A percentile compares a stretch with the other conserved stretches of the same genome.
These are phyloP conservation scores for Daedalea quercina DNA, from an alignment of 768 basidiomycete genomes.

Conservation along the genomic window DNA sequence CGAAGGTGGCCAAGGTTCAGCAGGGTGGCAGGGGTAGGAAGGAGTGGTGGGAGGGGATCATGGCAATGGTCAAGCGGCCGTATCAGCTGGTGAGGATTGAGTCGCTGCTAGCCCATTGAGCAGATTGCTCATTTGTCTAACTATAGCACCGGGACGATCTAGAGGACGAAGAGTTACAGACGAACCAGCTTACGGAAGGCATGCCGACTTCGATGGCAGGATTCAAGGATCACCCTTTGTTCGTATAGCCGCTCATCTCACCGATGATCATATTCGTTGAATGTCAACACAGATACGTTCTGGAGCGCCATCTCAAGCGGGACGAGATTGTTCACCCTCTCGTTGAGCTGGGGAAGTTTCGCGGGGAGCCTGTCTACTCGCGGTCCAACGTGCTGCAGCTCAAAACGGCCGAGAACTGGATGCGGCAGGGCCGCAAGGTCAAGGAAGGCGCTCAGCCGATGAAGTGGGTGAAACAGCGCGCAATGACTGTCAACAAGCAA, in stretches of 20 bases:
- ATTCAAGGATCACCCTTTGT: conserved; percentile 96
- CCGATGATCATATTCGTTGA: not conserved
- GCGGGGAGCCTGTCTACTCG: conserved; percentile 88
- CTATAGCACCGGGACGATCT: conserved; percentile 82
- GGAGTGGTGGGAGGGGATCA: conserved; percentile 82
- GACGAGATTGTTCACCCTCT: conserved; percentile 81
- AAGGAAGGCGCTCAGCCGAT: conserved; percentile 74
- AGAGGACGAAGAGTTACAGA: conserved; percentile 85
- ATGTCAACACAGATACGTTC: conserved; percentile 53
- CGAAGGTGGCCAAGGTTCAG: conserved; percentile 77
- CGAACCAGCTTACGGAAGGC: conserved; percentile 73
- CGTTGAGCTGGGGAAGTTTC: conserved; percentile 84
- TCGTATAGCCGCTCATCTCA: conserved; percentile 22
- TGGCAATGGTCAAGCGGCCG: conserved; percentile 57
- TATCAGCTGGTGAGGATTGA: conserved; percentile 62
- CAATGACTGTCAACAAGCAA: conserved; percentile 71
- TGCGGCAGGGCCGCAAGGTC: conserved; percentile 77
- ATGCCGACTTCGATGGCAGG: conserved; percentile 90
- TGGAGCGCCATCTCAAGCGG: conserved; percentile 81
- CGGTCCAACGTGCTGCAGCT: conserved; percentile 78
- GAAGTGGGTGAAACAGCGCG: conserved; percentile 83
- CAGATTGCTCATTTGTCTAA: not conserved
- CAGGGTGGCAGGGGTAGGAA: conserved; percentile 59
- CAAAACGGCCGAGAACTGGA: conserved; percentile 93
- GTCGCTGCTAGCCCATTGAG: not conserved